Evolutionary conservation across 2,329 filamentous ascomycete genomes (phyloP).

Genomic region (Cadophora luteo-olivacea): DNA sequence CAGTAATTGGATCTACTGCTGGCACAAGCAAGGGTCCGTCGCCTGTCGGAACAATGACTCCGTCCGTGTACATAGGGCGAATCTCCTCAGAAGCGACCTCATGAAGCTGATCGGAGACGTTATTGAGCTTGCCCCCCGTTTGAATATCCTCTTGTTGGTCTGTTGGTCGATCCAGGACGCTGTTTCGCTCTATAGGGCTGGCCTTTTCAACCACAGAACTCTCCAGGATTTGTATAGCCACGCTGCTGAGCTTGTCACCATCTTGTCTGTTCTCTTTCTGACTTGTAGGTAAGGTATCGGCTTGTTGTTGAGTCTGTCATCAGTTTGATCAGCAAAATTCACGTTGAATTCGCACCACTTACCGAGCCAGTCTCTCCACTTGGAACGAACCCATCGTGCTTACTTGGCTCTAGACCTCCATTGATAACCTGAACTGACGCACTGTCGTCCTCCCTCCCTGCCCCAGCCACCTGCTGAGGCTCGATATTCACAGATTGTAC

Average conservation of each 20-base stretch:
- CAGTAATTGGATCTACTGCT: neutral
- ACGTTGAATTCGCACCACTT: too few species aligned
- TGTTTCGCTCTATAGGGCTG: neutral
- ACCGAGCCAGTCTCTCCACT: too few species aligned
- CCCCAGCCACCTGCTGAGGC: too few species aligned
- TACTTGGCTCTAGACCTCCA: too few species aligned
- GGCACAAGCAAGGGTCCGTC: neutral
- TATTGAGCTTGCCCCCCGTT: neutral
- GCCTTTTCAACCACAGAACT: neutral
- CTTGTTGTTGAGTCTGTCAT: neutral
- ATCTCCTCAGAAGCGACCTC: neutral
- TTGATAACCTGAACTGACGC: too few species aligned
- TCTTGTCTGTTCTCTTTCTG: neutral
- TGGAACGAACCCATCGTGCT: too few species aligned
- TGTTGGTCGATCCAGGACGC: neutral
- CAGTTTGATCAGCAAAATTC: neutral
- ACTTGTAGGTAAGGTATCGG: neutral
- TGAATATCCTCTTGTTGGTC: neutral
- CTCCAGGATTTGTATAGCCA: too few species aligned
- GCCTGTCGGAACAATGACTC: neutral
- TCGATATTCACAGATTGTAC: too few species aligned
- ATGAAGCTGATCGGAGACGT: neutral
- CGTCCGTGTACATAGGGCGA: neutral
- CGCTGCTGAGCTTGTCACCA: too few species aligned
- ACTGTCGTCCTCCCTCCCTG: too few species aligned